Evolutionary conservation across 495 filamentous ascomycete species (phyloP).

Genomic region (Podospora anserina): DNA sequence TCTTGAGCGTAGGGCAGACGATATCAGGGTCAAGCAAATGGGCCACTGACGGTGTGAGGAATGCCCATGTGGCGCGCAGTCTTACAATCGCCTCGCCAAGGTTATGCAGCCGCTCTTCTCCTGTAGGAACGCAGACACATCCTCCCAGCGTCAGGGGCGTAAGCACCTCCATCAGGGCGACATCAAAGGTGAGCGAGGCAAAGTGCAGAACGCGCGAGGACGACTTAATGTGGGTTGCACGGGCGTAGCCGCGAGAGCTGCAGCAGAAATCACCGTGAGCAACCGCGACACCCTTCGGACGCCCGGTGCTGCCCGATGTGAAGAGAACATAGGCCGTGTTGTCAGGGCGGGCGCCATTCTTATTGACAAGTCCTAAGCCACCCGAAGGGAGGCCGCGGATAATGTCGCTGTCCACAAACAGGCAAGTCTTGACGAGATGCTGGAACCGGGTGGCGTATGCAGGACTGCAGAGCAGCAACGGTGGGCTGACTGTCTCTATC

Average conservation of each 20-base stretch:
- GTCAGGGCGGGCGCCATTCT: conserved; percentile 7
- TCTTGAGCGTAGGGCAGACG: conserved; percentile 27
- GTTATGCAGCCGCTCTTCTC: conserved; percentile 45
- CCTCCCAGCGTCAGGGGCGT: conserved; percentile 58
- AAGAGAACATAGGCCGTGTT: conserved; percentile 50
- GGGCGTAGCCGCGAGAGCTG: conserved; percentile 36
- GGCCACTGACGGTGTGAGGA: conserved; percentile 27
- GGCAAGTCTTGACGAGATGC: conserved; percentile 11
- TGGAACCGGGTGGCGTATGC: conserved; percentile 15
- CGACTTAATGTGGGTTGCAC: conserved; percentile 9
- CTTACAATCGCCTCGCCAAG: conserved; percentile 26
- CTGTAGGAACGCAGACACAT: conserved; percentile 60
- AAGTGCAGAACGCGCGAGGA: conserved; percentile 52
- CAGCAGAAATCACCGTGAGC: conserved; percentile 37
- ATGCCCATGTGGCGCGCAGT: conserved; percentile 23
- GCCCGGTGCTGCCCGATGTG: conserved; percentile 59
- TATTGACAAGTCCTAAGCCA: neutral
- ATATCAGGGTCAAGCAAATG: conserved; percentile 29
- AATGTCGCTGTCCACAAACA: conserved; percentile 14
- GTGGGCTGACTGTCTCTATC: conserved; percentile 28
- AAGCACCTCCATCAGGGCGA: conserved; percentile 54
- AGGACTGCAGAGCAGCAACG: conserved; percentile 31
- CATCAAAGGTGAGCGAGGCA: conserved; percentile 59
- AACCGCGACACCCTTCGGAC: conserved; percentile 45
- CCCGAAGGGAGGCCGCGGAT: conserved; percentile 16